Evolutionary conservation across 2,329 filamentous ascomycete species (phyloP), one percentile per base, ranked within the genome.

Genomic region (Xylaria sp.): DNA sequence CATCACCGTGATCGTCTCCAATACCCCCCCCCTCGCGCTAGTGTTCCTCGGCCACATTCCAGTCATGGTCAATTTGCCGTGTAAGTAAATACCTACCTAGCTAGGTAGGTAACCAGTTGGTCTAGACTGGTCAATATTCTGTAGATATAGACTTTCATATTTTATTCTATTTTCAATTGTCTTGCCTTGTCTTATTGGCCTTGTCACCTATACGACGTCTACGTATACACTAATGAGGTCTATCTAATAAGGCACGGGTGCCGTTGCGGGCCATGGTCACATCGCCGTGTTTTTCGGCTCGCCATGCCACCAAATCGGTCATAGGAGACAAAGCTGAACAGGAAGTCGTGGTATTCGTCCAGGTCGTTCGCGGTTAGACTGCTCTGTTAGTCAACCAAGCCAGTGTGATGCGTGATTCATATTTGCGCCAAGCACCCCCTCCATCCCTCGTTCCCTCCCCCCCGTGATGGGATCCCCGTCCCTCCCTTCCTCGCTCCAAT

Each of bases 351-450:
- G 13, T 42, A 45, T 39, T 47, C 13, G 38, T 10, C 47, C 47
- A 31, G 27, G 25, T 17, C 10, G n/a, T 42, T 55, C 53, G 22
- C 36, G 53, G 36, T 55, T 55, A 55, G 53, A 55, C 53, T 55
- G 53, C 38, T n/a, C 49, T 51, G 27, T 33, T 31, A 51, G 33
- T 33, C 29, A 38, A 36, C 17, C 25, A 29, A 58, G 59, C 59
- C 38, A 63, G n/a, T 42, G 38, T 45, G 20, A 45, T 45, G 42
- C 55, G 36, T 45, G 59, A 54, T 58, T 58, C 53, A 44, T 20
- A n/a, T 53, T 27, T 38, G 39, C 61, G 60, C 65, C 65, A 67
- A 67, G 65, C n/a, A 53, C 15, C 67, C 66, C 63, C 63, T 68
- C 63, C 63, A 64, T 66, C 63, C 49, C 33, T n/a, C n/a, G n/a